phyloP scores from a whole-genome alignment of 2,329 filamentous ascomycete genomes.

The Meredithiella fracta region DNA sequence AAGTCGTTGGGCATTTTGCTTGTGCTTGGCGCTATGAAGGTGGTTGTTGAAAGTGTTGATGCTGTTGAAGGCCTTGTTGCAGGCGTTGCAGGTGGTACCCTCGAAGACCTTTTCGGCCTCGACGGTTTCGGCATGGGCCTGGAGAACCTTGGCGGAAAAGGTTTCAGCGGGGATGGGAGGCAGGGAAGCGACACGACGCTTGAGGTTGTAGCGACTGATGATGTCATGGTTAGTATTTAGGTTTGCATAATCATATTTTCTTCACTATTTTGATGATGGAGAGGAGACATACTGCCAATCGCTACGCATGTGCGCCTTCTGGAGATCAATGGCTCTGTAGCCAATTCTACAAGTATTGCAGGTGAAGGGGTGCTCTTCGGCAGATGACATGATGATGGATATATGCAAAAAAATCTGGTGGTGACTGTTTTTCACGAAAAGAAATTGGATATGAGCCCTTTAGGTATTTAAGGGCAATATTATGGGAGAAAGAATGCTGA shows the following conservation, averaged over 20 bases:
- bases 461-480: no score
- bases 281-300: conserved; percentile 76
- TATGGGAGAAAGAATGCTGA: neutral
- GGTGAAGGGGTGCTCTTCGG: conserved; percentile 68
- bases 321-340: conserved; percentile 82
- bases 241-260: neutral
- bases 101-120: conserved; percentile 80
- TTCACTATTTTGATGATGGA: conserved; percentile 3
- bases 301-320: conserved; percentile 91
- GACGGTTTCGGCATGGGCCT: conserved; percentile 69
- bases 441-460: no score
- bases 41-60: conserved; percentile 94
- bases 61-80: conserved; percentile 87
- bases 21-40: conserved; percentile 78
- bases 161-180: conserved; percentile 82
- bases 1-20: conserved; percentile 22
- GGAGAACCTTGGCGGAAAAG: conserved; percentile 90
- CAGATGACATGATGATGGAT: conserved; percentile 9
- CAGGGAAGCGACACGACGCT: conserved; percentile 77
- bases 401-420: neutral
- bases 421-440: neutral
- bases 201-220: conserved; percentile 77
- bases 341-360: conserved; percentile 98
- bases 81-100: conserved; percentile 65
- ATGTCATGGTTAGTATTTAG: neutral